These are phyloP conservation scores for Thalassiosira allenii DNA, from an alignment of 352 stramenopile genomes.

Conservation along the genomic window DNA sequence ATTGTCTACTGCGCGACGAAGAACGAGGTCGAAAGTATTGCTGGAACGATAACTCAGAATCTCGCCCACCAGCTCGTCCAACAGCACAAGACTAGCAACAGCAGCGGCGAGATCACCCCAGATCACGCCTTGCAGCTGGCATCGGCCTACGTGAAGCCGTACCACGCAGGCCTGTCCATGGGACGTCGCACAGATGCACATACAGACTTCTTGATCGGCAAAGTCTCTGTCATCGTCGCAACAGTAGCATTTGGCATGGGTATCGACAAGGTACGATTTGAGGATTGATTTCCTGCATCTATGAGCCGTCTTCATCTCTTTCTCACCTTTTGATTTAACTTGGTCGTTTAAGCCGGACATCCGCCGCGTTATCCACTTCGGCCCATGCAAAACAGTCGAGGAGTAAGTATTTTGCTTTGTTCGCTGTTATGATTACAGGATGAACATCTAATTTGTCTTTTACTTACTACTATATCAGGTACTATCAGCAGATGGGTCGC, in stretches of 20 bases:
- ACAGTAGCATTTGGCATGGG: constrained; percentile 99
- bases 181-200: constrained; percentile 56
- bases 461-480: too few relatives aligned
- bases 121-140: constrained; percentile 28
- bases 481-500: constrained; percentile 94
- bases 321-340: too few relatives aligned
- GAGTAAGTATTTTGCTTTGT: too few relatives aligned
- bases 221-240: constrained; percentile 86
- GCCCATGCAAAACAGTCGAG: constrained; percentile 77
- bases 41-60: constrained; percentile 42
- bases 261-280: too few relatives aligned
- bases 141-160: constrained; percentile 49
- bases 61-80: constrained; percentile 35
- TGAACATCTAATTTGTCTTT: too few relatives aligned
- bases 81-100: constrained; percentile 5
- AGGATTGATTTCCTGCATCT: too few relatives aligned
- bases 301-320: too few relatives aligned
- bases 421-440: too few relatives aligned
- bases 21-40: constrained; percentile 70
- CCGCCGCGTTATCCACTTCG: constrained; percentile 74
- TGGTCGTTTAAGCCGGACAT: constrained; percentile 97
- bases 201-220: constrained; percentile 76
- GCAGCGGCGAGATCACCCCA: constrained; percentile 9
- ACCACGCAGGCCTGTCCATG: constrained; percentile 72
- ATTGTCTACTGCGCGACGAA: constrained; percentile 83